Evolutionary conservation across 164 flowering plant genomes (phyloP).

Genomic region (Liriodendron chinense): DNA sequence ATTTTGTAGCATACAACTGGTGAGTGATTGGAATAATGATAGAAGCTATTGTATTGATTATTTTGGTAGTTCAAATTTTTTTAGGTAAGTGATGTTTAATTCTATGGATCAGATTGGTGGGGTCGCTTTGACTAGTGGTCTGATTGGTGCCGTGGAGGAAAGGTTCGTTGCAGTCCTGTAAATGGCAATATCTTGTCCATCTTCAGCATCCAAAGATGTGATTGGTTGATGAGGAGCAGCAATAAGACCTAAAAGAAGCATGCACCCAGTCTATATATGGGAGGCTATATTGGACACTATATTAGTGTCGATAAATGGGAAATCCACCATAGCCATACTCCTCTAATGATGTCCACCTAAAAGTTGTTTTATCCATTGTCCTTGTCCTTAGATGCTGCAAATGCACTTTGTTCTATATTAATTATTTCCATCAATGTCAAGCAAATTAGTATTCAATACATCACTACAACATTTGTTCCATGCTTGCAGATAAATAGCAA

Average conservation of each 20-base stretch:
- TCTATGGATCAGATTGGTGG: conserved; percentile 77
- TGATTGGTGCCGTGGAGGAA: conserved; percentile 88
- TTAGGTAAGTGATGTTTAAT: background rate
- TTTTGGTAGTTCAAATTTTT: background rate
- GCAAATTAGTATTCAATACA: too few relatives aligned
- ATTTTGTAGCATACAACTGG: conserved; percentile 96
- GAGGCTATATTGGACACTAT: too few relatives aligned
- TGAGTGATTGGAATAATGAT: conserved; percentile 19
- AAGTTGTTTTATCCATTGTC: conserved; percentile 1
- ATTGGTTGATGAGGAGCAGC: background rate
- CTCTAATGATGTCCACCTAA: background rate
- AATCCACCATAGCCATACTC: background rate
- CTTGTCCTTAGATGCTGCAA: background rate
- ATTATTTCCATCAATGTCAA: too few relatives aligned
- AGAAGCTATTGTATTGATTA: conserved; percentile 1
- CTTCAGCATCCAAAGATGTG: background rate
- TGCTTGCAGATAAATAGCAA: too few relatives aligned
- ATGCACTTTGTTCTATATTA: background rate
- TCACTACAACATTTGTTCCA: too few relatives aligned
- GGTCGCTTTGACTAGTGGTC: conserved; percentile 78
- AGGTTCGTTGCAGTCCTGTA: conserved; percentile 44
- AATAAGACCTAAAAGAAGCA: background rate
- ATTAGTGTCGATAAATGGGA: too few relatives aligned
- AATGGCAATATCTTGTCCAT: background rate
- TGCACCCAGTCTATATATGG: background rate